Conservation (phyloP, 352 stramenopile genomes). For the Globisporangium spiculum region DNA sequence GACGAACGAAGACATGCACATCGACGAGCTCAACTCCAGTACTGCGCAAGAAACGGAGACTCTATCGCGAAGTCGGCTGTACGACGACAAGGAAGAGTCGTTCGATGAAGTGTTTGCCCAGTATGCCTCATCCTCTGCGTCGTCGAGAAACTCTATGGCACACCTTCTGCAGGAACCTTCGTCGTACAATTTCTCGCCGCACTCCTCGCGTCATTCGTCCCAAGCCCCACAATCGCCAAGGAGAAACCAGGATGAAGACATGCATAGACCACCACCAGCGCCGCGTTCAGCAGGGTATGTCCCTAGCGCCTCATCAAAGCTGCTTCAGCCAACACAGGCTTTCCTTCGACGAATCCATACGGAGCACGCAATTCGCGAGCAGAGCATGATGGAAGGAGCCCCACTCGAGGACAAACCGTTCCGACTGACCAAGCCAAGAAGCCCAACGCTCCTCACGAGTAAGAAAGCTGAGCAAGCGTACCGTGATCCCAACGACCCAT, state of each 20-base stretch:
- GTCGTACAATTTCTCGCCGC: slow-evolving; percentile 11
- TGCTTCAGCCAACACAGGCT: slow-evolving; percentile 70
- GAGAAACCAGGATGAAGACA: slow-evolving; percentile 13
- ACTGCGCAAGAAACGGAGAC: slow-evolving; percentile 23
- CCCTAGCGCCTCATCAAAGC: slow-evolving; percentile 32
- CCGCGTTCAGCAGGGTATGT: slow-evolving; percentile 4
- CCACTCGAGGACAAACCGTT: slow-evolving; percentile 41
- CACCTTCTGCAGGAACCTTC: slow-evolving; percentile 31
- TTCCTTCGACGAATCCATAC: slow-evolving; percentile 57
- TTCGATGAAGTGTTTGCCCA: slow-evolving; percentile 58
- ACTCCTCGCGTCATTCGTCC: slow-evolving; percentile 19
- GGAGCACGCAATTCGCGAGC: slow-evolving; percentile 53
- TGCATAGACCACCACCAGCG: slow-evolving; percentile 13
- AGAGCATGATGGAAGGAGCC: slow-evolving; percentile 36
- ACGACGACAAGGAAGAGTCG: slow-evolving; percentile 41
- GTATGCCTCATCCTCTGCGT: slow-evolving; percentile 55
- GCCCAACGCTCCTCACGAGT: slow-evolving; percentile 48
- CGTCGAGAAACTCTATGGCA: slow-evolving; percentile 39
- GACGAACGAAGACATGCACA: slow-evolving; percentile 29
- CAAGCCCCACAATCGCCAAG: not conserved
- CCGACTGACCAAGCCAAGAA: slow-evolving; percentile 49
- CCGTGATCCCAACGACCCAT: slow-evolving; percentile 39
- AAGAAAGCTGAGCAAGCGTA: slow-evolving; percentile 27
- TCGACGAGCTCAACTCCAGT: slow-evolving; percentile 16
- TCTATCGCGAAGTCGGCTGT: slow-evolving; percentile 30